These are phyloP conservation scores for Lotus japonicus DNA, from an alignment of 306 rosid species.

Conservation along the genomic window DNA sequence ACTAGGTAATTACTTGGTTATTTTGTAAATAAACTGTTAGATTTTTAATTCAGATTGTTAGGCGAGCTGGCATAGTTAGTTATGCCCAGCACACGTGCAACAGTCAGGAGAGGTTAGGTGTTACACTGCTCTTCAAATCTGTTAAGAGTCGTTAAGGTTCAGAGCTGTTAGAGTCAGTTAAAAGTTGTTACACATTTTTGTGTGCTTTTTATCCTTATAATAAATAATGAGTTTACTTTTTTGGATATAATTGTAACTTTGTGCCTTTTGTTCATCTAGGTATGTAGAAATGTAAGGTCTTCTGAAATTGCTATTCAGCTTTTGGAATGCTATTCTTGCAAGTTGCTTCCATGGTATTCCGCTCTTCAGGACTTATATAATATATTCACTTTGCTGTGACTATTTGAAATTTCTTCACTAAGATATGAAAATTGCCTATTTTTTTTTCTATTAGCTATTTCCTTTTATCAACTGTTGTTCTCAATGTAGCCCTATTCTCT, in stretches of 20 bases:
- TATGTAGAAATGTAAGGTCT: slow-evolving; percentile 40
- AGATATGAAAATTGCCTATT: slow-evolving; percentile 9
- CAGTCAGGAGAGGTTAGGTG: too few relatives aligned
- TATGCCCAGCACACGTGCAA: too few relatives aligned
- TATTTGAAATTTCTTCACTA: neutral
- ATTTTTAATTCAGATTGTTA: too few relatives aligned
- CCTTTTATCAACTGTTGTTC: slow-evolving; percentile 10
- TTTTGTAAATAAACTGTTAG: too few relatives aligned
- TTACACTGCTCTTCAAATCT: too few relatives aligned
- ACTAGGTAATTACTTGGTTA: too few relatives aligned
- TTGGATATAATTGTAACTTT: slow-evolving; percentile 18
- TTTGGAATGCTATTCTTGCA: slow-evolving; percentile 71
- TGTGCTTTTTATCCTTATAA: neutral
- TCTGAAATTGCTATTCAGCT: slow-evolving; percentile 47
- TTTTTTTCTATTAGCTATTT: neutral
- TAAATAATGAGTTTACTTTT: neutral
- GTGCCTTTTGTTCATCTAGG: slow-evolving; percentile 41
- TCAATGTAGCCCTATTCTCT: neutral
- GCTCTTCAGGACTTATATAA: slow-evolving; percentile 4
- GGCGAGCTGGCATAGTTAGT: too few relatives aligned
- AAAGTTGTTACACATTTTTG: neutral
- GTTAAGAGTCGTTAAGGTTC: too few relatives aligned
- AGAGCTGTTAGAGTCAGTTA: too few relatives aligned
- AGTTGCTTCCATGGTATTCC: slow-evolving; percentile 76
- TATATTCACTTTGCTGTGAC: slow-evolving; percentile 8